phyloP scores from a whole-genome alignment of 192 early-diverging fungal species.

The Rhizoclosmatium sp. region DNA sequence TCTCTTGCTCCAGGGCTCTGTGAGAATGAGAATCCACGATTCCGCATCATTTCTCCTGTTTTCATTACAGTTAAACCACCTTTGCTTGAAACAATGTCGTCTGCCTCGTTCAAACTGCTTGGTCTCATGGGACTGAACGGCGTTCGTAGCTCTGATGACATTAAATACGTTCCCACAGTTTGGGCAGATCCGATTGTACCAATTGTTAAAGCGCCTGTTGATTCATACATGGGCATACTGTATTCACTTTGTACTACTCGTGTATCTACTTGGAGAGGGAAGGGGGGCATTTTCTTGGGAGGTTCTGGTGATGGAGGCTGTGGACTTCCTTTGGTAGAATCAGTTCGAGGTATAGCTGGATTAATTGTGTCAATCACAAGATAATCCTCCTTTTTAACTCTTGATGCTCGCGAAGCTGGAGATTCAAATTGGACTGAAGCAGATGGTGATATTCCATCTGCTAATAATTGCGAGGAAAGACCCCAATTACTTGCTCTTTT shows the following conservation, averaged over 20 bases:
- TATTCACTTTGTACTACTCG: conserved; percentile 30
- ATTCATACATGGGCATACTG: conserved; percentile 15
- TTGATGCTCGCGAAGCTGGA: too few species aligned
- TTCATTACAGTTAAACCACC: conserved; percentile 48
- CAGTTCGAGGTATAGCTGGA: too few species aligned
- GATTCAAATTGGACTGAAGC: too few species aligned
- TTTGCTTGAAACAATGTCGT: not conserved
- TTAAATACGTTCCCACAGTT: conserved; percentile 10
- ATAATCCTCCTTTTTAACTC: too few species aligned
- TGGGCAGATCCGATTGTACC: not conserved
- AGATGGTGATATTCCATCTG: too few species aligned
- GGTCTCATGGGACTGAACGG: conserved; percentile 9
- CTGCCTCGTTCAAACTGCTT: not conserved
- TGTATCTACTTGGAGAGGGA: conserved; percentile 12
- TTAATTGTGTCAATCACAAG: too few species aligned
- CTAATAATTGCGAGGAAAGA: too few species aligned
- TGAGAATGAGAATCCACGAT: conserved; percentile 56
- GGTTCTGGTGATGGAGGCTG: not conserved
- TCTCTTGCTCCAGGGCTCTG: conserved; percentile 52
- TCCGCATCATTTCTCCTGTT: conserved; percentile 48
- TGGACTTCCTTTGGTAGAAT: too few species aligned
- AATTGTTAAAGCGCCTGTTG: not conserved
- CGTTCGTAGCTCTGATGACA: conserved; percentile 8
- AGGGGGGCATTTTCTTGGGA: not conserved
- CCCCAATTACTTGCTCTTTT: not conserved